Evolutionary conservation across 352 stramenopile genomes (phyloP), one percentile per base, ranked within the genome.

Genomic region (Globisporangium emineosum): DNA sequence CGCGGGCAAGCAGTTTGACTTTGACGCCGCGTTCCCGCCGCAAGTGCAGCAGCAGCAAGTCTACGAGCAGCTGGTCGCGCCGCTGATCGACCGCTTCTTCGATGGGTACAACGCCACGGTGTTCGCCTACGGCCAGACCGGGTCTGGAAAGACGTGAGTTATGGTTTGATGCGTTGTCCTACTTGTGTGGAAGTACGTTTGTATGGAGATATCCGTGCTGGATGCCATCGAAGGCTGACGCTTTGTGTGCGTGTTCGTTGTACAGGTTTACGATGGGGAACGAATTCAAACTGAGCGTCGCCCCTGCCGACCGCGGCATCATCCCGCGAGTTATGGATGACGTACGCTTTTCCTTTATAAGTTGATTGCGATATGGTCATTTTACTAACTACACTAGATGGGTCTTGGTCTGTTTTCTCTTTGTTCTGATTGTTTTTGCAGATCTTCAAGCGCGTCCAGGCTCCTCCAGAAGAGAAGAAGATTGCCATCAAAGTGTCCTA

Each of bases 191-290:
- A 42, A 6, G 1, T 43, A 52, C 13, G 37, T 23, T 21, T 47
- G 40, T 9, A 47, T 12, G 9, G 17, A 47, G 17, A 23, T 21
- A 17, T 10, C 17, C 40, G 8, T 47, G 40, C 6, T 23, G 17
- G 17, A 19, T 47, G 2, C 21, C 40, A 12, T 21, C 7, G 17
- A 21, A 47, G 6, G 40, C 19, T 47, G 4, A 47, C 2, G 37
- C 37, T 37, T 43, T 6, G 6, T 12, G 37, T n/a, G n/a, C 23
- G 73, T 81, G 8, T 37, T 25, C 3, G n/a, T 1, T 50, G 19
- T 27, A n/a, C 72, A 98, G 91, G 8, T 98, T 93, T 68, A 98
- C 97, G 0, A 98, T 99, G 94, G 96, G 95, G 55, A 95, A 91
- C 60, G 78, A 93, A 30, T 85, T 93, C 51, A 73, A 71, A 29